Evolutionary conservation across 2,329 filamentous ascomycete species (phyloP).

Genomic region (Harringtonia aguacate): DNA sequence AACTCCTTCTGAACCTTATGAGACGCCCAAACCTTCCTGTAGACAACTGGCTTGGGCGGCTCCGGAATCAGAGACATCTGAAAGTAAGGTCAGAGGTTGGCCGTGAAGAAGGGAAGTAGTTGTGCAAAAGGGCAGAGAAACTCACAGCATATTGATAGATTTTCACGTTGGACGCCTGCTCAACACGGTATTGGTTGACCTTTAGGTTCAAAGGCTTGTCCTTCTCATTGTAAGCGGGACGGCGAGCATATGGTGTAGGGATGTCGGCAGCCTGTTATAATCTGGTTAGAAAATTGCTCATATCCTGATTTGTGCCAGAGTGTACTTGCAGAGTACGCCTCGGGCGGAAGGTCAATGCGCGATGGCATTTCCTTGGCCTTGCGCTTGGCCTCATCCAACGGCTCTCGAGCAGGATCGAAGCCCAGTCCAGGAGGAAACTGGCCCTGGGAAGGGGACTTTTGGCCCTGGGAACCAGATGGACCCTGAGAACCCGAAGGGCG

Average conservation of each 20-base stretch:
- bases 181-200: constrained; percentile 25
- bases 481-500: too few species aligned
- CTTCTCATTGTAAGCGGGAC: constrained; percentile 46
- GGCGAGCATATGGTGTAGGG: constrained; percentile 26
- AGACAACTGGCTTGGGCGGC: constrained; percentile 49
- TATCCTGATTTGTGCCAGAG: too few species aligned
- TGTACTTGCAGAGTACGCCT: too few species aligned
- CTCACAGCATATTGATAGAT: constrained; percentile 82
- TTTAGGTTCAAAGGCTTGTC: constrained; percentile 49
- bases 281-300: constrained; percentile 18
- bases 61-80: constrained; percentile 58
- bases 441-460: background rate
- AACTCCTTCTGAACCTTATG: constrained; percentile 45
- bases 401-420: constrained; percentile 30
- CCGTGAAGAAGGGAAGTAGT: too few species aligned
- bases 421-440: constrained; percentile 21
- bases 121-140: constrained; percentile 10
- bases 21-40: constrained; percentile 69
- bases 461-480: background rate
- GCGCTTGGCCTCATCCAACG: constrained; percentile 9
- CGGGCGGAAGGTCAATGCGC: constrained; percentile 47
- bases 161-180: constrained; percentile 15
- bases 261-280: constrained; percentile 12
- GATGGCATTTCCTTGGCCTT: constrained; percentile 19
- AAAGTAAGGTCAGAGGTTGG: background rate